phyloP scores from a whole-genome alignment of 2,329 filamentous ascomycete species.

The Seiridium cupressi region DNA sequence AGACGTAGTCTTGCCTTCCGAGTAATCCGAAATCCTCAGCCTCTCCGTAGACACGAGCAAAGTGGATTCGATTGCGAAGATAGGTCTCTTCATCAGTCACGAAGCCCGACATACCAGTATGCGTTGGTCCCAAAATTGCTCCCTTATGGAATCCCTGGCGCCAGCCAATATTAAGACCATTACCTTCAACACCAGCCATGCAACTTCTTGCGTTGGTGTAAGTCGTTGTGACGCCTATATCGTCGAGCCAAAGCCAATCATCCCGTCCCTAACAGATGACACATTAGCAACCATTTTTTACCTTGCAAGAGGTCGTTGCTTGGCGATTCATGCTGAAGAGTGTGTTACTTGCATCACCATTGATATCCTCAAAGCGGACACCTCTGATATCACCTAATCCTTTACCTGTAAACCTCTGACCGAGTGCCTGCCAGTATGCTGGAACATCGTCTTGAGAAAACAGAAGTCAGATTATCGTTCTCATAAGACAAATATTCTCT shows the following conservation, averaged over 20 bases:
- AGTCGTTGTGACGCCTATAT: conserved; percentile 14
- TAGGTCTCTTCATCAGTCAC: not conserved
- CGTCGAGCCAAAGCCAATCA: conserved; percentile 22
- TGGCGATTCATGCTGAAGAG: not conserved
- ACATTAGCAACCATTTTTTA: too few species aligned
- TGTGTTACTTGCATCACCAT: conserved; percentile 10
- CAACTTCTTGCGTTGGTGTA: conserved; percentile 22
- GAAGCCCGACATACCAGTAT: conserved; percentile 8
- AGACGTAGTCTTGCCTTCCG: conserved; percentile 17
- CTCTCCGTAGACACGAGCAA: conserved; percentile 21
- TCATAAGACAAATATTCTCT: too few species aligned
- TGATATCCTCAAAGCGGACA: conserved; percentile 21
- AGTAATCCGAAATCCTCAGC: conserved; percentile 1
- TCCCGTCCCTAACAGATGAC: not conserved
- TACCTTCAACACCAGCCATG: conserved; percentile 10
- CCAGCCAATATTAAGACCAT: conserved; percentile 21
- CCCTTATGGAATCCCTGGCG: conserved; percentile 13
- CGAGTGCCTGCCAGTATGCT: conserved; percentile 32
- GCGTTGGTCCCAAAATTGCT: conserved; percentile 11
- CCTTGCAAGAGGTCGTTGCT: not conserved
- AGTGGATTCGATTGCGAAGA: conserved; percentile 16
- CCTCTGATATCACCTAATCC: conserved; percentile 18
- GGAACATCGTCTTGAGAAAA: conserved; percentile 18
- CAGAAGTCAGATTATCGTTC: not conserved
- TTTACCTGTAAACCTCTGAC: conserved; percentile 15